Evolutionary conservation across 257 asterid species (phyloP), one percentile per base, ranked within the genome.

Genomic region (Rubia yunnanensis): DNA sequence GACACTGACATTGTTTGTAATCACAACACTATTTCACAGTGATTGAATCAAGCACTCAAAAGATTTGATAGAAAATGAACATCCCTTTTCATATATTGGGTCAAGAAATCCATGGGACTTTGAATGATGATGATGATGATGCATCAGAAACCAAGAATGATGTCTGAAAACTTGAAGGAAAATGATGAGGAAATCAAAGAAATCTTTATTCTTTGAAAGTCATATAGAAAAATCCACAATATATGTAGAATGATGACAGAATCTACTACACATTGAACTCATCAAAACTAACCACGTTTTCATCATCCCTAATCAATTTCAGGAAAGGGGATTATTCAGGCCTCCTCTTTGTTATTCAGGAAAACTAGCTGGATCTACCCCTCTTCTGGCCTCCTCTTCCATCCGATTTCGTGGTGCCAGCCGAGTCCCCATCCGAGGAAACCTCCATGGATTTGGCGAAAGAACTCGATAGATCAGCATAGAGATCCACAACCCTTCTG

Each of bases 341-440:
- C n/a, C n/a, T n/a, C 8, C 32, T 18, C 28, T 71, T 63, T 6
- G 15, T 2, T 18, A 14, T 8, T 3, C n/a, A n/a, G n/a, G n/a
- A n/a, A n/a, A n/a, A n/a, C n/a, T 15, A 75, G 67, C 44, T 64
- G 54, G 79, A 64, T 54, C 67, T 74, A 22, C 65, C 57, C 68
- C 77, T 74, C 72, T 76, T 79, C 63, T 67, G 74, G 58, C 76
- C 77, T 32, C 68, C 81, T 66, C 75, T 79, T 59, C 69, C 72
- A 39, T 78, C 82, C 13, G 79, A 70, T 64, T 71, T 75, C 17
- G 70, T 65, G 15, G 79, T 72, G 52, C 75, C 75, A 2, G 71
- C 78, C 3, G 81, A 79, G 60, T 76, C 81, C 24, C 72, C 79
- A 23, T 76, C 81, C 7, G 84, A 76, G 28, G 78, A 76, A 67